Base-by-base conservation (phyloP, 2,329 filamentous ascomycete genomes). In the Ophiostoma himal-ulmi region DNA sequence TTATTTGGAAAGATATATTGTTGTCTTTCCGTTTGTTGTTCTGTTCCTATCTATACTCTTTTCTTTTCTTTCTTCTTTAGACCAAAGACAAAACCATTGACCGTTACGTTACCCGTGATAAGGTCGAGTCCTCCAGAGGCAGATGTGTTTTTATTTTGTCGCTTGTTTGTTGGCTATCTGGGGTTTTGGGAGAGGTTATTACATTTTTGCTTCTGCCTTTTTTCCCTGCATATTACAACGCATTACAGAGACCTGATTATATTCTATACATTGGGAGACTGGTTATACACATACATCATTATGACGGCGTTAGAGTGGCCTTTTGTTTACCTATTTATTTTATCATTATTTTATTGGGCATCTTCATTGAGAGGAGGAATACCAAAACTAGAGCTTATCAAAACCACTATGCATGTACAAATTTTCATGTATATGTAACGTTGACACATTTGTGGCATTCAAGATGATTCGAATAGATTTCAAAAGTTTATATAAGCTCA, bases 281-380 rank as follows among this genome's bases (percentile, higher is more conserved):
- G 64, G 69, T 14, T 70, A 62, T 70, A 62, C 60, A 69, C 52
- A 68, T 26, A 62, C 69, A 70, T 67, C 37, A 39, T 67, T 65
- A 36, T 30, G 30, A 62, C 48, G 22, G 64, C 48, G 64, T 65
- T 70, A 30, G 22, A 57, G 14, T 48, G 52, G 52, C 7, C n/a
- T 26, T 54, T 67, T 66, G 5, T 60, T 14, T 34, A 22, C 26
- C n/a, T 57, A 1, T 54, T 26, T 26, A 30, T 57, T 22, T 57
- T 20, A 44, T 17, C 7, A 7, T 48, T n/a, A 48, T 30, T 26
- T 57, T 13, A 14, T 57, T 30, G 10, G 52, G 52, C 52, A 22
- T 57, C 52, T 48, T 57, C 39, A 14, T 22, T 7, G n/a, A 57
- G 10, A 57, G 10, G 39, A 44, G 52, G n/a, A 57, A 57, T 57